phyloP scores from a whole-genome alignment of 1,284 basidiomycete genomes.

The Sporisorium graminicola region DNA sequence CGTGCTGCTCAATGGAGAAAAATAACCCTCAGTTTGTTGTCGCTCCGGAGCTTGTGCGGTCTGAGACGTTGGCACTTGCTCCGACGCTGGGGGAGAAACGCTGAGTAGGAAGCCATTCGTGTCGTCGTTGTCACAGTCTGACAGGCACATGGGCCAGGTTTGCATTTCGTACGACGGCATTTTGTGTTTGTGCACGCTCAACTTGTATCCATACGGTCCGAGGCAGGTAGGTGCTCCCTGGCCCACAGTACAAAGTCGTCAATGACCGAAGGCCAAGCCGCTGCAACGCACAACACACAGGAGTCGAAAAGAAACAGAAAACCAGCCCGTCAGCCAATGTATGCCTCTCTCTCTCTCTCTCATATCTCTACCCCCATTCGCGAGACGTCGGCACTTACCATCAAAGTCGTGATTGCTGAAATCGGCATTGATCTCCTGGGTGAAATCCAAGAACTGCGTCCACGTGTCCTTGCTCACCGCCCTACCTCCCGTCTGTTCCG shows the following conservation, averaged over 20 bases:
- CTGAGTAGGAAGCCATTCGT: not conserved
- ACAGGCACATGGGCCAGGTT: no score
- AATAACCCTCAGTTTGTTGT: not conserved
- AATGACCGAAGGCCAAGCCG: conserved; percentile 88
- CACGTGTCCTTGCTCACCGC: conserved; percentile 95
- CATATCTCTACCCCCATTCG: no score
- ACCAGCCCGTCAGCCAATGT: not conserved
- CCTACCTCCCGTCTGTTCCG: conserved; percentile 77
- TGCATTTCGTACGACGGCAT: not conserved
- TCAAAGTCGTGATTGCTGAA: conserved; percentile 87
- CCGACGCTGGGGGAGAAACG: not conserved
- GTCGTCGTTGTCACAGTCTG: no score
- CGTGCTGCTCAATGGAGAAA: not conserved
- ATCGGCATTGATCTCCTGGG: conserved; percentile 82
- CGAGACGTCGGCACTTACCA: conserved; percentile 79
- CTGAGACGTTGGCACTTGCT: not conserved
- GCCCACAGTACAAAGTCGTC: conserved; percentile 80
- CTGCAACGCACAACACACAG: conserved; percentile 70
- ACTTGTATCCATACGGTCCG: conserved; percentile 59
- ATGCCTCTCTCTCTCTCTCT: no score
- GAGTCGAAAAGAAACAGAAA: no score
- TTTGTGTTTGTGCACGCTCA: not conserved
- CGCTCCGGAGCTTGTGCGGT: not conserved
- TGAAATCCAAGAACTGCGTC: conserved; percentile 83
- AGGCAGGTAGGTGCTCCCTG: conserved; percentile 30